Conservation (phyloP, 1,284 basidiomycete species). For the Ceratobasidium theobromae region DNA sequence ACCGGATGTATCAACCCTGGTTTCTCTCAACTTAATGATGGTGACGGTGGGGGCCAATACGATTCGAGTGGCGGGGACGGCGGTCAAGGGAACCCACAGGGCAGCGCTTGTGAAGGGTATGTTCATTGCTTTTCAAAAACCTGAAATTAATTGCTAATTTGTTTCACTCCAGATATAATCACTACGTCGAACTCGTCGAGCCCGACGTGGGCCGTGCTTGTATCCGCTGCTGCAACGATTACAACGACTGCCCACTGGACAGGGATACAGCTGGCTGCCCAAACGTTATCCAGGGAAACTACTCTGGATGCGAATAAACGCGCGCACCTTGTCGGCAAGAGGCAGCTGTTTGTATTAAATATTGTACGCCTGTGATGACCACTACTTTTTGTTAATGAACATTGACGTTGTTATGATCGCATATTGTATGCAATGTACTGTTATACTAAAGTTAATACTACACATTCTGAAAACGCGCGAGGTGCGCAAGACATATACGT, state of each 20-base stretch:
- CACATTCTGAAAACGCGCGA: too few species aligned
- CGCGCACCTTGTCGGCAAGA: too few species aligned
- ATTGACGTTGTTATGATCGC: too few species aligned
- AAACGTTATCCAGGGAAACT: conserved; percentile 35
- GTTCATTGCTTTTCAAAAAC: too few species aligned
- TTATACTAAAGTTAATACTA: too few species aligned
- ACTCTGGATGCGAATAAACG: conserved; percentile 3
- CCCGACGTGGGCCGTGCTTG: conserved; percentile 39
- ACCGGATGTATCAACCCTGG: conserved; percentile 32
- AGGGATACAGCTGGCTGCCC: conserved; percentile 36
- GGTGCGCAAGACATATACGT: too few species aligned
- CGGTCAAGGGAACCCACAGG: conserved; percentile 39
- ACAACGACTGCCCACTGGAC: conserved; percentile 30
- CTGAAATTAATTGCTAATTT: too few species aligned
- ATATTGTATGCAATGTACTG: too few species aligned
- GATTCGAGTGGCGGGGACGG: conserved; percentile 41
- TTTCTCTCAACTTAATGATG: conserved; percentile 30
- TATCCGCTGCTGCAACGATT: conserved; percentile 40
- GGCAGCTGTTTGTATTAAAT: too few species aligned
- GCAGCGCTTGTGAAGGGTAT: conserved; percentile 38
- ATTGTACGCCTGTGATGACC: too few species aligned
- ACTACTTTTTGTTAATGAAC: too few species aligned
- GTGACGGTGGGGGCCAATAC: conserved; percentile 41
- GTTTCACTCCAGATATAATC: conserved; percentile 37
- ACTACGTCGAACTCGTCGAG: conserved; percentile 42